Base-by-base conservation (phyloP, 2,329 filamentous ascomycete genomes). In the Verticillium albo-atrum region DNA sequence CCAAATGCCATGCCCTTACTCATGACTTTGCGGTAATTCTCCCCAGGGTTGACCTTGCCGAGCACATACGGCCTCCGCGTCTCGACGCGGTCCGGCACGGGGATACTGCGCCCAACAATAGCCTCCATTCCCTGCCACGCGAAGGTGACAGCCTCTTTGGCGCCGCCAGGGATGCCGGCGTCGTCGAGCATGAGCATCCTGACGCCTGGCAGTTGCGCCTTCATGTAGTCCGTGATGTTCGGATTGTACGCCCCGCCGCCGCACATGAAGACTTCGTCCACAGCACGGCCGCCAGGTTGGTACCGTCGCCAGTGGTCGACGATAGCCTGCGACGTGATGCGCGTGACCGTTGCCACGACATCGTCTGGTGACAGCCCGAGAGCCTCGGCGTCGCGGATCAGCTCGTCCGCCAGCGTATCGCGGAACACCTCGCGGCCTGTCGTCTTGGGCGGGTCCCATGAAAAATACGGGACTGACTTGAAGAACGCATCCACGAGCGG, bases 111-210 rank as follows among this genome's bases (percentile, higher is more conserved):
- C 7, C 81, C 82, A 0, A 84, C 77, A 17, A 86, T 67, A 2
- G 82, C 81, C 67, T 87, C 83, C 77, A 87, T 82, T 3, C 79
- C 83, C 69, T 85, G 82, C 78, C 82, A 84, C 4, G 85, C 83
- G 66, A 87, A 86, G 4, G 66, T 69, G 35, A 70, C 63, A 28
- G 83, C 82, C 67, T 87, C 84, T 68, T 87, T 87, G 3, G 84
- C 83, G 34, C 78, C 80, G 1, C 72, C 80, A 0, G 82, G 81
- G 55, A 87, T 77, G 4, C 83, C 83, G 3, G 82, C 82, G 54
- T 82, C 82, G 63, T 86, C 82, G 6, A 87, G 72, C 76, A 83
- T 82, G 57, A 77, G 71, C 52, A 87, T 81, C 37, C 72, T 75
- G 2, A 78, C 77, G 37, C 75, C 71, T 15, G 78, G 82, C 64